phyloP scores from a whole-genome alignment of 805 yeast genomes.

The Wickerhamiella cacticola region DNA sequence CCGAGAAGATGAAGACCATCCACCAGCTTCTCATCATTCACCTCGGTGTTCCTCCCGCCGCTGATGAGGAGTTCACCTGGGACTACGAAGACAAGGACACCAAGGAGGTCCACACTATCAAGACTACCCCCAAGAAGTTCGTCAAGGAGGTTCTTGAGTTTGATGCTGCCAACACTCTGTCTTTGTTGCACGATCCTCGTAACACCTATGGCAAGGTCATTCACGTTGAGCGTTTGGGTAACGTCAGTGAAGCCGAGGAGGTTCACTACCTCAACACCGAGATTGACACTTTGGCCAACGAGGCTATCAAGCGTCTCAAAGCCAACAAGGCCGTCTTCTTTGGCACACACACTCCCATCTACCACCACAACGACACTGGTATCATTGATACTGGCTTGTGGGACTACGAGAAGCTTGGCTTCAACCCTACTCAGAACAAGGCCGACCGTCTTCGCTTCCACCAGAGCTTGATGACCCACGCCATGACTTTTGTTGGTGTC shows the following conservation, averaged over 20 bases:
- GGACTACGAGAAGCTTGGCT: slow-evolving; percentile 42
- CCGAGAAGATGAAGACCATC: slow-evolving; percentile 43
- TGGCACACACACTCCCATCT: slow-evolving; percentile 83
- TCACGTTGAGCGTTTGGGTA: slow-evolving; percentile 63
- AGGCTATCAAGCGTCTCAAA: slow-evolving; percentile 57
- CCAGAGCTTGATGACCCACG: slow-evolving; percentile 77
- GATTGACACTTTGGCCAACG: slow-evolving; percentile 42
- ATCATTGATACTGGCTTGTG: slow-evolving; percentile 60
- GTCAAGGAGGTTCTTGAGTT: slow-evolving; percentile 43
- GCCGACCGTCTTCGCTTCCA: slow-evolving; percentile 58
- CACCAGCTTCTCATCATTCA: slow-evolving; percentile 55
- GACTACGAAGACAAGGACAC: slow-evolving; percentile 65
- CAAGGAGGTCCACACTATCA: slow-evolving; percentile 33
- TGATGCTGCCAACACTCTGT: slow-evolving; percentile 43
- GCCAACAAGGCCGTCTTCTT: slow-evolving; percentile 72
- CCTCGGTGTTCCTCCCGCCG: slow-evolving; percentile 70
- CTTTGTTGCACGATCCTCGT: slow-evolving; percentile 74
- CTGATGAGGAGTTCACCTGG: slow-evolving; percentile 57
- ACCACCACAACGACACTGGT: slow-evolving; percentile 50
- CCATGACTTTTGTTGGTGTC: slow-evolving; percentile 76
- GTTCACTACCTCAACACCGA: slow-evolving; percentile 62
- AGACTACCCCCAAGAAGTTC: slow-evolving; percentile 55
- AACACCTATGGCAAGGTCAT: slow-evolving; percentile 51
- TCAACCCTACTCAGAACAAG: slow-evolving; percentile 43
- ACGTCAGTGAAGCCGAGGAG: slow-evolving; percentile 55